These are phyloP conservation scores for Verticillium nonalfalfae DNA, from an alignment of 2,329 filamentous ascomycete genomes.

Conservation along the genomic window DNA sequence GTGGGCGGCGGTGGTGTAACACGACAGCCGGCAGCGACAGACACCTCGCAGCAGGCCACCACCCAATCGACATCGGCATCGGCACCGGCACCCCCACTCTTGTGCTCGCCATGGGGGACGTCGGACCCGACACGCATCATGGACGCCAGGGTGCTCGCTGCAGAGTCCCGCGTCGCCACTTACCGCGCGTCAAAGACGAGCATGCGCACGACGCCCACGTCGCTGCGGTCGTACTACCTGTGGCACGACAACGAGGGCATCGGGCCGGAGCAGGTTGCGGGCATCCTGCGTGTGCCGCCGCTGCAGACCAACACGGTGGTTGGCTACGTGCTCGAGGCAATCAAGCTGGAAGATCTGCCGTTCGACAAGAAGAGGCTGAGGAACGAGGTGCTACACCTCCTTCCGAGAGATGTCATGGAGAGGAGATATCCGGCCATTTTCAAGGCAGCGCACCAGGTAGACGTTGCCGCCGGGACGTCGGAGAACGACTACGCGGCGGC, in stretches of 20 bases:
- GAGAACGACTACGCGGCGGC: not conserved
- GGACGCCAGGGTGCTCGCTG: constrained; percentile 36
- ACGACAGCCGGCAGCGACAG: not conserved
- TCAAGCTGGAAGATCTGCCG: constrained; percentile 43
- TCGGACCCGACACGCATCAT: constrained; percentile 11
- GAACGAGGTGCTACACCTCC: constrained; percentile 31
- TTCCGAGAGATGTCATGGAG: constrained; percentile 17
- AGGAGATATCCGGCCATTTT: constrained; percentile 21
- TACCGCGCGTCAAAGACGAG: constrained; percentile 25
- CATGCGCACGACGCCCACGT: constrained; percentile 18
- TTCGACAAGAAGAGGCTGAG: constrained; percentile 39
- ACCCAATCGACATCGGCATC: not conserved
- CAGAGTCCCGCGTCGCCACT: constrained; percentile 28
- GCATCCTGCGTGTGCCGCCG: constrained; percentile 53
- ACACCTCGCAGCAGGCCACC: not conserved
- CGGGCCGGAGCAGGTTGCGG: constrained; percentile 40
- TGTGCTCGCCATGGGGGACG: not conserved
- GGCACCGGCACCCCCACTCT: not conserved
- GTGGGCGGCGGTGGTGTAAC: not conserved
- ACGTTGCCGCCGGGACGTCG: not conserved
- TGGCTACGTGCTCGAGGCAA: constrained; percentile 50
- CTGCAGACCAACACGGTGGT: constrained; percentile 49
- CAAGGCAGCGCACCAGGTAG: constrained; percentile 9
- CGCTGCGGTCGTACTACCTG: constrained; percentile 55
- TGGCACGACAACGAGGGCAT: constrained; percentile 53